phyloP scores from a whole-genome alignment of 345 rosid species.

The Passiflora organensis region DNA sequence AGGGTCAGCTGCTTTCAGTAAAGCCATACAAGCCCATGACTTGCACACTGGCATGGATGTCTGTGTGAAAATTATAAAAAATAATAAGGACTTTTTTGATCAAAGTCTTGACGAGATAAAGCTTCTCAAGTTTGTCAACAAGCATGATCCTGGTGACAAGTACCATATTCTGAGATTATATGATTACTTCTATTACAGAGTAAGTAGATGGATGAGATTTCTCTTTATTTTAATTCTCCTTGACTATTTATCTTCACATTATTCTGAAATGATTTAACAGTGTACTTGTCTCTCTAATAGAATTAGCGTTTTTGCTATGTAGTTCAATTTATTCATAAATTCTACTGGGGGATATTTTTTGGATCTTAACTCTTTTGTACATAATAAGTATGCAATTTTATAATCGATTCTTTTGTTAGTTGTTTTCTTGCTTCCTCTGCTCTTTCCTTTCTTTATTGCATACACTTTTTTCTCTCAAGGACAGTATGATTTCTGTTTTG shows the following conservation, averaged over 20 bases:
- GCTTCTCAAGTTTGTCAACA: constrained; percentile 95
- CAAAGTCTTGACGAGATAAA: constrained; percentile 99
- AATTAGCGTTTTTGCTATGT: neutral
- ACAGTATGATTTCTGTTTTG: too few relatives aligned
- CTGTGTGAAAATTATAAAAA: constrained; percentile 93
- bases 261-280: neutral
- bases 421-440: too few relatives aligned
- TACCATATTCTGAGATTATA: constrained; percentile 94
- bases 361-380: too few relatives aligned
- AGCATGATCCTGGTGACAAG: constrained; percentile 97
- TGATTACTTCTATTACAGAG: constrained; percentile 95
- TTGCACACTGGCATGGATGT: constrained; percentile 98
- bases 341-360: too few relatives aligned
- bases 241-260: neutral
- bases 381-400: too few relatives aligned
- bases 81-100: constrained; percentile 98
- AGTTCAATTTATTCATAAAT: too few relatives aligned
- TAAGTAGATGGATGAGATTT: constrained; percentile 34
- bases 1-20: constrained; percentile 99
- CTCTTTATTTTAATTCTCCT: constrained; percentile 4
- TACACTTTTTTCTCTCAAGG: too few relatives aligned
- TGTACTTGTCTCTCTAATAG: neutral
- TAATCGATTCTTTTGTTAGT: too few relatives aligned
- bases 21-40: constrained; percentile 99
- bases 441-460: too few relatives aligned